Conservation (phyloP, 257 asterid genomes). For the Perilla frutescens region DNA sequence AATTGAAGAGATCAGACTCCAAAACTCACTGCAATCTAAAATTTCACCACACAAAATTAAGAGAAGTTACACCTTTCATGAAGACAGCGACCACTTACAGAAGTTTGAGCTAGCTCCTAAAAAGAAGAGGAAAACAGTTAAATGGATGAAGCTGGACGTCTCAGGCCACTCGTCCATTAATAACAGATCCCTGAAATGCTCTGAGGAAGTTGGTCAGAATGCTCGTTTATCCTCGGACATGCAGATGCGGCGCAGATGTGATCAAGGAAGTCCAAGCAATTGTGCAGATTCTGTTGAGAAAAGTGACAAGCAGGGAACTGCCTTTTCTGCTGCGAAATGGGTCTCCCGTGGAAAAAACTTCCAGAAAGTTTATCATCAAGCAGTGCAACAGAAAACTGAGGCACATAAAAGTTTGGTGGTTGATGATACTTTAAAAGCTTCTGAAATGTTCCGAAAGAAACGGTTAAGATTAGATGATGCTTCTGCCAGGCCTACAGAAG, state of each 20-base stretch:
- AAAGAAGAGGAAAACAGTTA: conserved; percentile 44
- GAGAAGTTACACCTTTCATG: conserved; percentile 45
- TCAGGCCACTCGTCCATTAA: conserved; percentile 39
- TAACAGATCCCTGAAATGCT: conserved; percentile 34
- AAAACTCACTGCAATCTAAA: conserved; percentile 39
- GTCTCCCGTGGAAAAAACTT: conserved; percentile 32
- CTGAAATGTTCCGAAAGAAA: conserved; percentile 45
- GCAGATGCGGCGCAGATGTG: conserved; percentile 38
- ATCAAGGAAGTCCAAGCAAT: conserved; percentile 37
- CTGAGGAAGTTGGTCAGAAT: conserved; percentile 40
- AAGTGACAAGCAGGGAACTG: conserved; percentile 41
- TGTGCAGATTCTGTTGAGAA: conserved; percentile 39
- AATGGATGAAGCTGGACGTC: conserved; percentile 52
- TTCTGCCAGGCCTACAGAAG: conserved; percentile 35
- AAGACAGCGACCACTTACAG: conserved; percentile 36
- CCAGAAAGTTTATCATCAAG: conserved; percentile 33
- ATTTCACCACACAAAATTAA: conserved; percentile 33
- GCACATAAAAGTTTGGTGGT: conserved; percentile 32
- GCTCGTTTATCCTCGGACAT: conserved; percentile 29
- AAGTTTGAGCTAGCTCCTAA: conserved; percentile 41
- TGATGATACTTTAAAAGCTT: conserved; percentile 28
- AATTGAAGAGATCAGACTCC: conserved; percentile 51
- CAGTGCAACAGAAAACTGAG: conserved; percentile 39
- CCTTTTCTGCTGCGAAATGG: conserved; percentile 34
- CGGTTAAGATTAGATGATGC: conserved; percentile 41